These are phyloP conservation scores for Pyrenopolyporus hunteri DNA, from an alignment of 495 filamentous ascomycete species.

Conservation along the genomic window DNA sequence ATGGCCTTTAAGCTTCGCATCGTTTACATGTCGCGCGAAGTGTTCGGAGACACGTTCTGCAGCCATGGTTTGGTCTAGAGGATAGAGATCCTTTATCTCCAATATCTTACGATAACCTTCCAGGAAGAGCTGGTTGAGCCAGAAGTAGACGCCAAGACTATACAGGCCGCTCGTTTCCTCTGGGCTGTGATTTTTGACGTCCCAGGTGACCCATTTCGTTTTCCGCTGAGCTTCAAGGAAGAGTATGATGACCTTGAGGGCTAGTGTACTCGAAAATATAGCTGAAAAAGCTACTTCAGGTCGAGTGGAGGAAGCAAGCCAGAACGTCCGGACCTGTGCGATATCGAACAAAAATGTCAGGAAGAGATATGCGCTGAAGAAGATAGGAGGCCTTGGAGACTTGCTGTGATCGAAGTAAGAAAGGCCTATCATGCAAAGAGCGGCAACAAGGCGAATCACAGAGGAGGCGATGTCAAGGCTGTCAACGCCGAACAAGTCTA, in stretches of 20 bases:
- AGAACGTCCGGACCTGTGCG: constrained; percentile 50
- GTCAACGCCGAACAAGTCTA: constrained; percentile 36
- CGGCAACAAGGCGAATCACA: constrained; percentile 40
- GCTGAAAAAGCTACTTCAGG: constrained; percentile 25
- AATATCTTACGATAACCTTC: constrained; percentile 52
- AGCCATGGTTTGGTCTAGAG: constrained; percentile 46
- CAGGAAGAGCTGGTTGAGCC: constrained; percentile 63
- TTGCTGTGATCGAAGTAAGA: constrained; percentile 47
- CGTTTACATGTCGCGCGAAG: constrained; percentile 41
- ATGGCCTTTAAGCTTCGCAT: constrained; percentile 36
- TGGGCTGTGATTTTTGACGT: constrained; percentile 52
- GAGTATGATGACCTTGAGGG: constrained; percentile 54
- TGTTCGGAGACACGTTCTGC: constrained; percentile 50
- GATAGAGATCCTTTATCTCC: constrained; percentile 49
- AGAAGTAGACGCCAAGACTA: constrained; percentile 62
- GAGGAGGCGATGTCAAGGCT: constrained; percentile 42
- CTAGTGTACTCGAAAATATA: constrained; percentile 55
- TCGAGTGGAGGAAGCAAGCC: constrained; percentile 30
- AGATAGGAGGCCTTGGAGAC: constrained; percentile 48
- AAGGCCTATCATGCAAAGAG: constrained; percentile 41
- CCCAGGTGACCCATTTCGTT: constrained; percentile 43
- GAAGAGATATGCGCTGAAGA: constrained; percentile 50
- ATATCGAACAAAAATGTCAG: constrained; percentile 51
- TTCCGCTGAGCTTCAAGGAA: constrained; percentile 64
- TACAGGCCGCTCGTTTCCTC: constrained; percentile 66